Base-by-base conservation (phyloP, 208 protist species). In the Wallacemonas sp. region DNA sequence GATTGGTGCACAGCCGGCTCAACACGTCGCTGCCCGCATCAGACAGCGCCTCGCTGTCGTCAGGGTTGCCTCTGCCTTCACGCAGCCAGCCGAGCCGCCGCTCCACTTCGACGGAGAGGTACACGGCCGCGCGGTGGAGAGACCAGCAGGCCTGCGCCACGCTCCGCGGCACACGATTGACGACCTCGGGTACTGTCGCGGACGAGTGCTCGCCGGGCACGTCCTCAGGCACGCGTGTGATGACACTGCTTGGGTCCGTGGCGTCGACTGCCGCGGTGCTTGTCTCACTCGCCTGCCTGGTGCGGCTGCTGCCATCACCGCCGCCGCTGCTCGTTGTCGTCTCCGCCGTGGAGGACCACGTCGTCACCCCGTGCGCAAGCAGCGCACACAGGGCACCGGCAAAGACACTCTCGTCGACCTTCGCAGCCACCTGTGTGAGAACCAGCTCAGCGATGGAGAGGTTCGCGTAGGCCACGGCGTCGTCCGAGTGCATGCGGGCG, bases 361-460 rank as follows among this genome's bases (percentile, higher is more conserved):
- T 6, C n/a, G 44, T 38, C 1, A 88, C 64, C 34, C 81, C 81
- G 52, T 78, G 63, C 0, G 65, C 69, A 22, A 88, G 19, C 21
- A 84, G 69, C 1, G 34, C 48, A 2, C 54, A 48, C 5, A 88
- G 57, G 2, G 79, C 33, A 1, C 70, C 75, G 24, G 58, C 65
- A 41, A 77, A 88, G 2, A 84, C 15, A 8, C 66, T 38, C 0
- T 62, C 41, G 30, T 78, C 64, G 13, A 66, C 69, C 17, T 2
- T 48, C 3, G 26, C 30, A 5, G 60, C 71, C 1, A 67, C 30
- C n/a, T 63, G 34, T 30, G 60, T 53, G 21, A 83, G 63, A 30
- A 81, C 72, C 1, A 38, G 21, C 29, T 53, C 52, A 6, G 68
- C 74, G 34, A 76, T 71, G 13, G 44, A 54, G 17, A 37, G 2